Evolutionary conservation across 345 rosid genomes (phyloP).

Genomic region (Brassica nigra): DNA sequence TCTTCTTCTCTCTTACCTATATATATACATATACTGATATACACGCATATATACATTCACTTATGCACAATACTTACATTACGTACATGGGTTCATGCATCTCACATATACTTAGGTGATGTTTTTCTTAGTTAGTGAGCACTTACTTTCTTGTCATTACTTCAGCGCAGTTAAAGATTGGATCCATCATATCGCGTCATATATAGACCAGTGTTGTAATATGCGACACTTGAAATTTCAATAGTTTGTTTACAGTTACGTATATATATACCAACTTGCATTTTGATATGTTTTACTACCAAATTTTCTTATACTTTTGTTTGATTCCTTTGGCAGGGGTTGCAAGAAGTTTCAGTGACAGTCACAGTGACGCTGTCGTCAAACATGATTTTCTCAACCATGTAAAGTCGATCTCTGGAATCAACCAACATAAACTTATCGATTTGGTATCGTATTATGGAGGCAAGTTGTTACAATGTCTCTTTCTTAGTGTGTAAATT

Average conservation of each 20-base stretch:
- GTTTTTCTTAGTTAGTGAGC: neutral
- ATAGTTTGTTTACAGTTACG: no score
- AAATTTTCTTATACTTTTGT: neutral
- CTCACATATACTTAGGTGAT: neutral
- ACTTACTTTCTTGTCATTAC: neutral
- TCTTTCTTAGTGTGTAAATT: no score
- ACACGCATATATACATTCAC: neutral
- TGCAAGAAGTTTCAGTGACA: conserved; percentile 17
- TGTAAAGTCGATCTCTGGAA: neutral
- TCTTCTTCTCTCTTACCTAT: conserved; percentile 7
- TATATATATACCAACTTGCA: neutral
- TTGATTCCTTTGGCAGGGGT: conserved; percentile 17
- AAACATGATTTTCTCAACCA: neutral
- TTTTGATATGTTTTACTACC: neutral
- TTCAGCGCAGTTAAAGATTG: neutral
- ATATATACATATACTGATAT: neutral
- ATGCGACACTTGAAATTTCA: no score
- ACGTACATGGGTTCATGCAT: neutral
- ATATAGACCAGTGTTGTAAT: neutral
- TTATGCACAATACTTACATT: neutral
- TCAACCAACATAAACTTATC: no score
- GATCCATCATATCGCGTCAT: neutral
- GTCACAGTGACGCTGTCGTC: neutral
- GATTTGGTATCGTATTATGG: no score
- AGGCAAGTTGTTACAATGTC: no score